Evolutionary conservation across 805 yeast genomes (phyloP), one percentile per base, ranked within the genome.

Genomic region (Saturnispora ahearnii): DNA sequence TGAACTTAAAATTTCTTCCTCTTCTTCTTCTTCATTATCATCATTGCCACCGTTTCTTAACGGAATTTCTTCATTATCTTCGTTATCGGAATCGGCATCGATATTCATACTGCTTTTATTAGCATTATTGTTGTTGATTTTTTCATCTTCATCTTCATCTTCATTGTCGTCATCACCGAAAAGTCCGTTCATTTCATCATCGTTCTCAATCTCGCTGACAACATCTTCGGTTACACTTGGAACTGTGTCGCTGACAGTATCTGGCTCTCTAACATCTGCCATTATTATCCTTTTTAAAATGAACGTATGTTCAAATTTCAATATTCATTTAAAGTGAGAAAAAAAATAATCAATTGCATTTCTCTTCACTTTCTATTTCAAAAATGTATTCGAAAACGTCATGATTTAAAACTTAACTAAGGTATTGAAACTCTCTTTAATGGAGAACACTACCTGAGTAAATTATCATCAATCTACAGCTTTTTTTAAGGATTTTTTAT

Each of bases 1-100:
- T 49, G 61, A 68, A 28, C 57, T 62, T 1, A 61, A 32, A 38
- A 53, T 53, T 15, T 56, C 63, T 21, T 58, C 62, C n/a, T 53
- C 60, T 42, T 63, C 70, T 5, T 64, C 69, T 40, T 64, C 69
- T 31, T 62, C 68, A 3, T 62, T 70, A 1, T 64, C 67, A 2
- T 59, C 69, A 3, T 63, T 68, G 5, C 64, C 67, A 3, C 59
- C 69, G 3, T 63, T 68, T 5, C 61, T 69, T 6, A 57, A 67
- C 3, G 55, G 65, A 11, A 65, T 70, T 43, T 64, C 67, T 33
- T 62, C 67, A 31, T 62, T 66, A 18, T 61, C 68, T 15, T 53
- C 61, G 33, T 53, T 33, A 50, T 63, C 33, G 55, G 57, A 55
- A 5, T 49, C 42, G 1, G 24, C 53, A 30, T 46, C 56, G 11